Conservation (phyloP, 768 basidiomycete species). For the Kwoniella bestiolae region DNA sequence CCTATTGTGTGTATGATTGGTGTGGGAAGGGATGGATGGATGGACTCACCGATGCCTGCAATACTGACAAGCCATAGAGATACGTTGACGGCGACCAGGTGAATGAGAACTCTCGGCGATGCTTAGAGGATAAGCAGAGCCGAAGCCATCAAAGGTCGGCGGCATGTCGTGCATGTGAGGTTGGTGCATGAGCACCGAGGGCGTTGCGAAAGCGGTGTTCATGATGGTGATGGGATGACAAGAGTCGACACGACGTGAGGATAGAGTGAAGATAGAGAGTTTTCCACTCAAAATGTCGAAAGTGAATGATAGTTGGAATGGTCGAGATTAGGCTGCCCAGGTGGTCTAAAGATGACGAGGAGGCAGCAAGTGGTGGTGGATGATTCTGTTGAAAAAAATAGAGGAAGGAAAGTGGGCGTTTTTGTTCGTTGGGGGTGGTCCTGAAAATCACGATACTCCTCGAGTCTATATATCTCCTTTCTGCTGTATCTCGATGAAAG, state of each 20-base stretch:
- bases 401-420: slow-evolving; percentile 11
- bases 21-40: neutral
- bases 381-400: neutral
- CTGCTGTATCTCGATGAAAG: too few relatives aligned
- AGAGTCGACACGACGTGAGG: neutral
- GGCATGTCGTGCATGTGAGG: slow-evolving; percentile 21
- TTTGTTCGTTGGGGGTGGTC: neutral
- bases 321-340: neutral
- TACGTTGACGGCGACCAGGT: slow-evolving; percentile 38
- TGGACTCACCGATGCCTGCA: slow-evolving; percentile 49
- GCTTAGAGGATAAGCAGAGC: slow-evolving; percentile 16
- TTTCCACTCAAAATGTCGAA: too few relatives aligned
- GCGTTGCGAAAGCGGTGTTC: slow-evolving; percentile 24
- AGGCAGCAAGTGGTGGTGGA: neutral
- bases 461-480: slow-evolving; percentile 10
- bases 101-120: slow-evolving; percentile 26
- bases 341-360: neutral
- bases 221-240: slow-evolving; percentile 18
- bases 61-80: slow-evolving; percentile 52
- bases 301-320: too few relatives aligned
- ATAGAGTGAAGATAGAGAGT: too few relatives aligned
- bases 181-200: slow-evolving; percentile 38
- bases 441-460: slow-evolving; percentile 1
- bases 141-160: slow-evolving; percentile 29
- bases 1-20: neutral